Evolutionary conservation across 768 basidiomycete genomes (phyloP).

Genomic region (Lactarius deliciosus): DNA sequence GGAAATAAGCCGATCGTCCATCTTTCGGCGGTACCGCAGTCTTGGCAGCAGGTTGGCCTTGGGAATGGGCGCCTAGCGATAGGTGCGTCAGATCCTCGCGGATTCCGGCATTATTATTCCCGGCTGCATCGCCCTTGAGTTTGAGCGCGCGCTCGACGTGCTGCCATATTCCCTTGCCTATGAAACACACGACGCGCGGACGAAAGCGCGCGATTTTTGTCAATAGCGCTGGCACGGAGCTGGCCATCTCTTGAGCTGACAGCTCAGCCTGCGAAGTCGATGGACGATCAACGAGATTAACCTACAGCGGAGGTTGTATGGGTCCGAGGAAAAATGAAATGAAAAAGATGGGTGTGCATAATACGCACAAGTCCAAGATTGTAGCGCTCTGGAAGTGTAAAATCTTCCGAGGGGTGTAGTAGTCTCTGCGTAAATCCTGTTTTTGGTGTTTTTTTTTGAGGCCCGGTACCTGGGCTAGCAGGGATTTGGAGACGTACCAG

Average conservation of each 20-base stretch:
- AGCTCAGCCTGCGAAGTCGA: conserved; percentile 63
- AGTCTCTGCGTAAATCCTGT: conserved; percentile 58
- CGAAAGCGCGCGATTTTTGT: conserved; percentile 54
- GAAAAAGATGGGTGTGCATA: not conserved
- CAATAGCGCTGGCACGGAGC: conserved; percentile 57
- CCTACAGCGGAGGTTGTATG: conserved; percentile 44
- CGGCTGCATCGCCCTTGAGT: not conserved
- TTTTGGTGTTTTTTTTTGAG: not conserved
- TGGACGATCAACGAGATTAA: conserved; percentile 71
- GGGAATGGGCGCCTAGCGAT: not conserved
- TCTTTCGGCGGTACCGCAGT: not conserved
- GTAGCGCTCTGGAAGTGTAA: conserved; percentile 54
- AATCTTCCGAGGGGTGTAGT: conserved; percentile 58
- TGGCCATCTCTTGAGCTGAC: conserved; percentile 49
- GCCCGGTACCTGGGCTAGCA: not conserved
- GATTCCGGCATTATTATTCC: not conserved
- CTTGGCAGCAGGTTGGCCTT: not conserved
- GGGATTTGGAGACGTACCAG: conserved; percentile 44
- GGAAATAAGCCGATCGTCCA: not conserved
- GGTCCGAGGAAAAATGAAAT: not conserved
- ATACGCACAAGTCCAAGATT: conserved; percentile 63
- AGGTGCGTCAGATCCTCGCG: not conserved
- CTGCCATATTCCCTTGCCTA: conserved; percentile 69
- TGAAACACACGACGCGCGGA: conserved; percentile 73
- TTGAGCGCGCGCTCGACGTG: conserved; percentile 37